Evolutionary conservation across 495 filamentous ascomycete genomes (phyloP).

Genomic region (Tuber brumale): DNA sequence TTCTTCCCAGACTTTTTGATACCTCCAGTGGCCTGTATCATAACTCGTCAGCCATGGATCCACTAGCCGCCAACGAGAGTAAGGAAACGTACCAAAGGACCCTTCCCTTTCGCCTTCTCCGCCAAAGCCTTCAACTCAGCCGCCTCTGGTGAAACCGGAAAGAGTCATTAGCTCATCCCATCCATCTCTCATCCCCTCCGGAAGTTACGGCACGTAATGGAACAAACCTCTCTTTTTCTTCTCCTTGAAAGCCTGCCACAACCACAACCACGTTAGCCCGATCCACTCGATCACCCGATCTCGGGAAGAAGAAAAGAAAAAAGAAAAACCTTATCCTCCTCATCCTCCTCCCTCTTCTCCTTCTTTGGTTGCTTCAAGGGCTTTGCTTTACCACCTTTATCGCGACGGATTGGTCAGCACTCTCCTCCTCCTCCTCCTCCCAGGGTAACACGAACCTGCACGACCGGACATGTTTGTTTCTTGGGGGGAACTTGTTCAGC

Average conservation of each 20-base stretch:
- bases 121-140: constrained; percentile 39
- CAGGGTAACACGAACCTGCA: constrained; percentile 23
- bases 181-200: not conserved
- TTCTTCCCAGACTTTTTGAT: constrained; percentile 43
- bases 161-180: constrained; percentile 16
- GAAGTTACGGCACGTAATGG: not conserved
- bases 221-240: constrained; percentile 33
- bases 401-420: constrained; percentile 13
- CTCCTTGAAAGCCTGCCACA: constrained; percentile 39
- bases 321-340: constrained; percentile 29
- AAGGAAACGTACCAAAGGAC: constrained; percentile 36
- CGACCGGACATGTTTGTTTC: constrained; percentile 36
- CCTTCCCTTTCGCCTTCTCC: constrained; percentile 37
- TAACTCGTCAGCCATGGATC: constrained; percentile 11
- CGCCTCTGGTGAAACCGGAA: constrained; percentile 22
- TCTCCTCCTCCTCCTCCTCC: not conserved
- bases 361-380: constrained; percentile 42
- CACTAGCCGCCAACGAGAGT: not conserved
- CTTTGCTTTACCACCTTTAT: constrained; percentile 41
- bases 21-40: constrained; percentile 27
- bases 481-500: constrained; percentile 1
- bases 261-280: constrained; percentile 12
- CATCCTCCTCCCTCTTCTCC: constrained; percentile 39
- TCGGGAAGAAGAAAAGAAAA: not conserved
- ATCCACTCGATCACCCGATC: not conserved